These are phyloP conservation scores for Cyberlindnera mrakii DNA, from an alignment of 805 yeast species.

Conservation along the genomic window DNA sequence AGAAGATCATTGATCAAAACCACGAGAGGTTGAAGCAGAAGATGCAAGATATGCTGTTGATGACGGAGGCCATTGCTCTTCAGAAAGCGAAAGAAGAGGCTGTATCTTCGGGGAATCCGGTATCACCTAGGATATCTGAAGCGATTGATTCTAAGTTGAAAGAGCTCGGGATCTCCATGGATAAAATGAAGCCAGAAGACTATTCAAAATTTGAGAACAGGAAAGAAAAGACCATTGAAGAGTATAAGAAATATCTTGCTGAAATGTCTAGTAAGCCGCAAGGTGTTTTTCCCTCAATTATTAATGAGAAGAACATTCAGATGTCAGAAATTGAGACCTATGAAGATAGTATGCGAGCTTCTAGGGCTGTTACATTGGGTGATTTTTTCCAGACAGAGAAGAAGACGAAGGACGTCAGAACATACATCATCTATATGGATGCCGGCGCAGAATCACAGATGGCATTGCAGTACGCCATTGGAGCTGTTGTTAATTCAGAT, in stretches of 20 bases:
- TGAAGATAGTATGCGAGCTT: slow-evolving; percentile 46
- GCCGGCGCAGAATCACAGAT: slow-evolving; percentile 75
- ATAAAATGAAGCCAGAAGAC: slow-evolving; percentile 18
- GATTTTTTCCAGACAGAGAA: slow-evolving; percentile 36
- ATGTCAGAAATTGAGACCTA: slow-evolving; percentile 53
- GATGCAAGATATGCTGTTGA: slow-evolving; percentile 30
- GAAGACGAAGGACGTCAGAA: slow-evolving; percentile 32
- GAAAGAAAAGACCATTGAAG: slow-evolving; percentile 14
- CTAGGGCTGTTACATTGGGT: slow-evolving; percentile 67
- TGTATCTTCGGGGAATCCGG: slow-evolving; percentile 23
- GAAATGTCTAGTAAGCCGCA: slow-evolving; percentile 8
- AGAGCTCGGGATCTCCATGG: slow-evolving; percentile 34
- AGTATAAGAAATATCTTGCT: slow-evolving; percentile 17
- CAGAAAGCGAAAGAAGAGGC: slow-evolving; percentile 43
- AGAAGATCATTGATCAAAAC: slow-evolving; percentile 5
- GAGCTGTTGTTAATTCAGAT: slow-evolving; percentile 77
- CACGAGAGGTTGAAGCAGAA: slow-evolving; percentile 3
- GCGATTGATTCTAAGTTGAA: slow-evolving; percentile 26
- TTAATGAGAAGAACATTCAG: slow-evolving; percentile 38
- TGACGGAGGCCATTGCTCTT: slow-evolving; percentile 51
- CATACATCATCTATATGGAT: slow-evolving; percentile 76
- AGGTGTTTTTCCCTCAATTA: slow-evolving; percentile 21
- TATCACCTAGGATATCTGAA: slow-evolving; percentile 27
- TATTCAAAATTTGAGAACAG: slow-evolving; percentile 16
- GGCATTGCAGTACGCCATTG: slow-evolving; percentile 85